Conservation (phyloP, 2,329 filamentous ascomycete genomes). For the Trichoderma sp. region DNA sequence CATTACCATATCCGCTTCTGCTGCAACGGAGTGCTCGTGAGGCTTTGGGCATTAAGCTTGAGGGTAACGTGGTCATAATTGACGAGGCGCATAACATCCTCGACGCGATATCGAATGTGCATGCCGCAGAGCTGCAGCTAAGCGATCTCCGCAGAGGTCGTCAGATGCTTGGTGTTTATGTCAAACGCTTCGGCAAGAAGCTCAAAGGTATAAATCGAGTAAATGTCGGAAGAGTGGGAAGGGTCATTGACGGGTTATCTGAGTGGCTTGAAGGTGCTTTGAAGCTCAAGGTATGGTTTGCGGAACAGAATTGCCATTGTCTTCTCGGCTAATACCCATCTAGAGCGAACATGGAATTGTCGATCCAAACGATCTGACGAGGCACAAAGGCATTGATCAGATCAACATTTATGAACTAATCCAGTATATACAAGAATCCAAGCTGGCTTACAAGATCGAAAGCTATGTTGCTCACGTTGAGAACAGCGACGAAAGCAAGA, state of each 20-base stretch:
- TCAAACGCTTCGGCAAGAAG: conserved; percentile 82
- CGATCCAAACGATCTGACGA: conserved; percentile 68
- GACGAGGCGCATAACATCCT: conserved; percentile 98
- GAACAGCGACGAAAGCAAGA: conserved; percentile 39
- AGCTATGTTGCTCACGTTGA: conserved; percentile 71
- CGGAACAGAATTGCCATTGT: background rate
- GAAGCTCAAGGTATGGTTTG: conserved; percentile 42
- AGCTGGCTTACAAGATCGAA: conserved; percentile 91
- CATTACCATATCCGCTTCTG: conserved; percentile 86
- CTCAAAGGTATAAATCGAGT: conserved; percentile 88
- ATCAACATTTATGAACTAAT: conserved; percentile 91
- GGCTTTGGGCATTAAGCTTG: conserved; percentile 79
- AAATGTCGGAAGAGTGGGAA: conserved; percentile 83
- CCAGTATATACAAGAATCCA: conserved; percentile 85
- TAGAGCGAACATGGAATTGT: conserved; percentile 62
- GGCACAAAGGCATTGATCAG: conserved; percentile 85
- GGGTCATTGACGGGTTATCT: conserved; percentile 76
- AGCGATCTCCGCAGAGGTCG: conserved; percentile 70
- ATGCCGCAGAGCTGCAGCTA: conserved; percentile 74
- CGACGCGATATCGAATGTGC: conserved; percentile 85
- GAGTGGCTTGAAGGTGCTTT: conserved; percentile 62
- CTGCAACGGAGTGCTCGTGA: conserved; percentile 85
- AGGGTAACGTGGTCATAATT: conserved; percentile 87
- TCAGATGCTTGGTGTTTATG: conserved; percentile 75
- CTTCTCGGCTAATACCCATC: background rate